Conservation (phyloP, 352 stramenopile genomes). For the Phytophthora cactorum region DNA sequence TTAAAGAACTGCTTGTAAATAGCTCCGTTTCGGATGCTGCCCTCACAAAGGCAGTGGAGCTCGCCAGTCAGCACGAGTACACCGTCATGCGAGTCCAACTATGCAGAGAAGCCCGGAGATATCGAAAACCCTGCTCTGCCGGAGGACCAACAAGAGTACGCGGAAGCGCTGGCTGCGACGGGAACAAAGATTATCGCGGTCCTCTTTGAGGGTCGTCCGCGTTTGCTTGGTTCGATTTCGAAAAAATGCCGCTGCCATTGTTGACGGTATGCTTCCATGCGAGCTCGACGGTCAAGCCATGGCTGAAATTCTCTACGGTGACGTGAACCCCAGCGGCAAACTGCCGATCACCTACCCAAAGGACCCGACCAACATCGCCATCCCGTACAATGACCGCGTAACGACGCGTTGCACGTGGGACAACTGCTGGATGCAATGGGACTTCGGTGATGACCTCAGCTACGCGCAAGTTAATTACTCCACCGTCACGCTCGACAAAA, state of each 20-base stretch:
- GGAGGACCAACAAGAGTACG: too few species aligned
- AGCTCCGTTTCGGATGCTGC: too few species aligned
- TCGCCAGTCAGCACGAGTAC: too few species aligned
- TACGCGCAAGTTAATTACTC: conserved; percentile 76
- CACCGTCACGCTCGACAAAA: conserved; percentile 44
- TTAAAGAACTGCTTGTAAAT: too few species aligned
- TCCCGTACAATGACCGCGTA: conserved; percentile 78
- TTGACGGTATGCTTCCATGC: conserved; percentile 75
- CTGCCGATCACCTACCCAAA: conserved; percentile 89
- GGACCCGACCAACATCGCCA: conserved; percentile 54
- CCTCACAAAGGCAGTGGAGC: too few species aligned
- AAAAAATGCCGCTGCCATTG: conserved; percentile 61
- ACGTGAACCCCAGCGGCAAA: conserved; percentile 78
- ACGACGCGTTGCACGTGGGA: conserved; percentile 48
- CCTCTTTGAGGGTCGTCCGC: conserved; percentile 78
- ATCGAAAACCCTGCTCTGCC: too few species aligned
- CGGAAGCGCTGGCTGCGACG: too few species aligned
- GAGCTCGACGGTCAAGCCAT: conserved; percentile 80
- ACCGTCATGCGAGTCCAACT: too few species aligned
- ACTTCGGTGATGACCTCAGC: conserved; percentile 69
- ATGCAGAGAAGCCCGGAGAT: too few species aligned
- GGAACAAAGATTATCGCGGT: too few species aligned
- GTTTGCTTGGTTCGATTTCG: conserved; percentile 61
- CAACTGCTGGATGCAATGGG: conserved; percentile 65
- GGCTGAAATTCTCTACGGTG: conserved; percentile 79